These are phyloP conservation scores for Cyclotella atomus DNA, from an alignment of 108 stramenopile genomes.

Conservation along the genomic window DNA sequence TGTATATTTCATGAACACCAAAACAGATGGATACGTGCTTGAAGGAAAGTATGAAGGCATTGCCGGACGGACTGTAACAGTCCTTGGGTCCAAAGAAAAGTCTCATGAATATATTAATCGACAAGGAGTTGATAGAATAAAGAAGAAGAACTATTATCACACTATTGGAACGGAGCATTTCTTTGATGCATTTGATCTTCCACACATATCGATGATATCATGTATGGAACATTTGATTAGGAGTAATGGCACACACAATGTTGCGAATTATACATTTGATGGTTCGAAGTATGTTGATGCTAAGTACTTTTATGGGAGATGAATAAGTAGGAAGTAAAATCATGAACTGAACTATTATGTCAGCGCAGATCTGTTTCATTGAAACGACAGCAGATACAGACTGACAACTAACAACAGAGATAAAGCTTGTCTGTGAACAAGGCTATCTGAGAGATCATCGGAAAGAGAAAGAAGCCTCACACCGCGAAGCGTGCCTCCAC, in stretches of 20 bases:
- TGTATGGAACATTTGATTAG: neutral
- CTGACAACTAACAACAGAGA: too few species aligned
- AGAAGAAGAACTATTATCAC: neutral
- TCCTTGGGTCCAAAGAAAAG: neutral
- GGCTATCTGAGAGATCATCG: too few species aligned
- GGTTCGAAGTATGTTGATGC: neutral
- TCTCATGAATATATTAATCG: neutral
- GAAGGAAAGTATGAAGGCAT: neutral
- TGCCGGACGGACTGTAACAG: neutral
- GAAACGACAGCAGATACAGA: too few species aligned
- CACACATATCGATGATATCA: neutral
- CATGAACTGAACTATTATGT: too few species aligned
- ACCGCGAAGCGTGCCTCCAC: too few species aligned
- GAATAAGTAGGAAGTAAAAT: too few species aligned
- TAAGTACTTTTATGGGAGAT: too few species aligned
- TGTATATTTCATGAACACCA: neutral
- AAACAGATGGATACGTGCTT: neutral
- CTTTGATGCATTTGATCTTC: neutral
- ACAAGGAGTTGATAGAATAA: neutral
- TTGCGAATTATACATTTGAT: neutral
- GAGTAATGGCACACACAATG: neutral
- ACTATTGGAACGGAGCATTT: neutral
- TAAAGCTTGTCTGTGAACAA: too few species aligned
- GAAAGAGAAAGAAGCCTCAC: too few species aligned
- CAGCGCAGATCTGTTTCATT: too few species aligned